Base-by-base conservation (phyloP, 768 basidiomycete species). In the Xerocomellus amylosporus region DNA sequence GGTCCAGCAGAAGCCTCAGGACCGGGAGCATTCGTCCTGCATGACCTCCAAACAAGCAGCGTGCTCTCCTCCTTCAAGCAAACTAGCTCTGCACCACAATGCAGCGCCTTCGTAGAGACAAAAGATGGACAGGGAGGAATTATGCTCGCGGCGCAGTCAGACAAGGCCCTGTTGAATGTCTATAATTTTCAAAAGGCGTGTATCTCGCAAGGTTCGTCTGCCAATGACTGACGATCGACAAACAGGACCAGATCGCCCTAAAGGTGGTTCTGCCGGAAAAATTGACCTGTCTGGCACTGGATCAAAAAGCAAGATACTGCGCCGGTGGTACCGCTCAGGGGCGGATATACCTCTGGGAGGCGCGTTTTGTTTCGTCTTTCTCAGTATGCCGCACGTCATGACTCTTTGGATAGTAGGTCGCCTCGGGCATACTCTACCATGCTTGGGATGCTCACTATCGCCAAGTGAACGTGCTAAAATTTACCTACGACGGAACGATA, bases 371-470 rank as follows among this genome's bases (percentile, higher is more conserved):
- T 53, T 19, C 54, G n/a, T 41, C 46, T 22, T 28, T 20, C n/a
- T 20, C 45, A 8, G 17, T 17, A 10, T 54, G 44, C 7, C 44
- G 17, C 28, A 3, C 14, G 36, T 46, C 49, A 37, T 71, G 58
- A 69, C 62, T 20, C 38, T 51, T 55, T 49, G 54, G 65, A 59
- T 20, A 69, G 55, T 73, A 97, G 93, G 78, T 93, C 60, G 78
- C 88, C 10, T 97, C 95, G n/a, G 95, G 95, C n/a, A 86, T 95
- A 49, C 75, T 98, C 43, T 93, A 86, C 75, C 85, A 88, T 61
- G 82, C 90, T 0, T 94, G 94, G 85, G 95, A 98, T 56, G 95
- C 95, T 17, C 96, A 98, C 71, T 99, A 98, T 74, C 89, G 96
- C 54, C 80, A 85, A 66, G 81, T 98, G 49, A 89, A 83, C 56